Conservation (phyloP, 768 basidiomycete species). For the Solioccasus polychromus region DNA sequence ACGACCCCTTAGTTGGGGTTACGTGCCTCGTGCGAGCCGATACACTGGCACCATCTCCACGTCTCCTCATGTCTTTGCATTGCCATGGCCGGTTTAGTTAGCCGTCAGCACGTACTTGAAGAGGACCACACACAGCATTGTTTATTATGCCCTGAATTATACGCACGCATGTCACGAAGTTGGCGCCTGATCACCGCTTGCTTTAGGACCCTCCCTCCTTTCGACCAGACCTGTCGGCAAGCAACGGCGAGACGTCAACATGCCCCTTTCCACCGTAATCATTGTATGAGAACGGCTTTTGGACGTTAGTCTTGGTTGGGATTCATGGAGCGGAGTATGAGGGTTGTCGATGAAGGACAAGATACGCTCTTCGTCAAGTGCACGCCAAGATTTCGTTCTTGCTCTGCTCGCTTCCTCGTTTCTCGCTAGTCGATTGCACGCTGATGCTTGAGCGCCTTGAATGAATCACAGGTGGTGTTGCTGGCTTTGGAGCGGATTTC, state of each 20-base stretch:
- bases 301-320: slow-evolving; percentile 25
- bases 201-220: slow-evolving; percentile 22
- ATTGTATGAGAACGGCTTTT: slow-evolving; percentile 35
- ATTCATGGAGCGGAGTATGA: slow-evolving; percentile 26
- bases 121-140: slow-evolving; percentile 33
- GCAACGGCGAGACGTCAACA: slow-evolving; percentile 26
- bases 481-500: slow-evolving; percentile 9
- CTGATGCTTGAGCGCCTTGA: slow-evolving; percentile 26
- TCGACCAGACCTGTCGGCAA: slow-evolving; percentile 18
- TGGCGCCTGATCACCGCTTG: slow-evolving; percentile 48
- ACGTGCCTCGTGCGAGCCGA: slow-evolving; percentile 76
- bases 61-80: slow-evolving; percentile 22
- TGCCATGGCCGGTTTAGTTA: slow-evolving; percentile 25
- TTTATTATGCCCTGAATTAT: slow-evolving; percentile 45
- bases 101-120: slow-evolving; percentile 22
- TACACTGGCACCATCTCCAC: slow-evolving; percentile 58
- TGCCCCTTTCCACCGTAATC: slow-evolving; percentile 20
- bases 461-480: slow-evolving; percentile 8
- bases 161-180: slow-evolving; percentile 26
- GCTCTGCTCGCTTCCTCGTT: slow-evolving; percentile 26
- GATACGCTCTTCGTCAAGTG: background rate
- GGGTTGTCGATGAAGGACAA: slow-evolving; percentile 22
- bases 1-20: slow-evolving; percentile 84
- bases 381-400: slow-evolving; percentile 6
- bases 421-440: slow-evolving; percentile 39